Base-by-base conservation (phyloP, 2,329 filamentous ascomycete genomes). In the Pestalotiopsis sp. region DNA sequence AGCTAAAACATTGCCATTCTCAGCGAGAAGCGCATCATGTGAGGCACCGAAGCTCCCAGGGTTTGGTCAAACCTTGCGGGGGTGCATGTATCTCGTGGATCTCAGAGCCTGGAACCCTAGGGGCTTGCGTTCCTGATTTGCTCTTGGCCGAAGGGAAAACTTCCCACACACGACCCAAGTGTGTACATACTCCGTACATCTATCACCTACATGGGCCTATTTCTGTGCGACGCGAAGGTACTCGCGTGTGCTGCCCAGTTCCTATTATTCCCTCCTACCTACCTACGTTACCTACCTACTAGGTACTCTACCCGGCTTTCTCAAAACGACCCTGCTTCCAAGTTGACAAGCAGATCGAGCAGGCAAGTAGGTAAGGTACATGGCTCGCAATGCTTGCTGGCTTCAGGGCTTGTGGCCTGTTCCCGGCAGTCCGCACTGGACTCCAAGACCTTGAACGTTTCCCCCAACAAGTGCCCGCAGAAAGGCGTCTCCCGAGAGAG, bases 21-120 rank as follows among this genome's bases (percentile, higher is more conserved):
- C 64, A 59, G 64, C 64, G 20, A 22, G 22, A 66, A 17, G 55
- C 64, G 39, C 64, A 66, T 66, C 64, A 66, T 66, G 64, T 66
- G 64, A 66, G 64, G 64, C 64, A 44, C 20, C 24, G 26, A 35
- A 59, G 22, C 9, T 55, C 26, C 48, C 64, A 58, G 48, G 64
- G 64, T 26, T 58, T 48, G 52, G 14, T 11, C 13, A 56, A n/a
- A 40, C 20, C 35, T 66, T 66, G 64, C 64, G 64, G 64, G 64
- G 64, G 30, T 55, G 64, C 64, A 66, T 66, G 64, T 55, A 66
- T 30, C 30, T 44, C 55, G 20, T 66, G 64, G 64, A 38, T 26
- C 64, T 66, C 64, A 35, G 40, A 66, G 64, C 55, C 63, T 58
- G 64, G 64, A 66, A 59, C 6, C 17, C 40, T 44, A 65, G 39